Conservation (phyloP, 176 grass and related monocot genomes). For the Oryza brachyantha region DNA sequence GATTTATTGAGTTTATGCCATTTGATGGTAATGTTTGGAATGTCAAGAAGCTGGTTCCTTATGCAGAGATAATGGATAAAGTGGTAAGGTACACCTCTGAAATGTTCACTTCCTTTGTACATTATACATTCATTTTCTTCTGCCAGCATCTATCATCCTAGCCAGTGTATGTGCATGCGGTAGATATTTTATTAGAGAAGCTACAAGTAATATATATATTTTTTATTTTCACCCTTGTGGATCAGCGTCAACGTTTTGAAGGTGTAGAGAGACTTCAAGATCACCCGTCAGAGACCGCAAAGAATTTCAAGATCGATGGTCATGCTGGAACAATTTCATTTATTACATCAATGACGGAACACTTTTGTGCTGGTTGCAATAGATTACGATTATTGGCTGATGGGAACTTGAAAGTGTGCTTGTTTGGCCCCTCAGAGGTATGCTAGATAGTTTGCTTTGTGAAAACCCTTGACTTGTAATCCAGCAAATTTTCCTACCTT, state of each 20-base stretch:
- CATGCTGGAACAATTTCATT: slow-evolving; percentile 91
- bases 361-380: slow-evolving; percentile 97
- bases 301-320: slow-evolving; percentile 85
- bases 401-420: slow-evolving; percentile 96
- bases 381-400: slow-evolving; percentile 86
- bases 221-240: slow-evolving; percentile 12
- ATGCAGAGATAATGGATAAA: slow-evolving; percentile 91
- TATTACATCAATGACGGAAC: slow-evolving; percentile 97
- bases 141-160: neutral
- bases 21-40: slow-evolving; percentile 99
- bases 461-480: slow-evolving; percentile 4
- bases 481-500: neutral
- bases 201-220: slow-evolving; percentile 13
- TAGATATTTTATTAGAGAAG: slow-evolving; percentile 23
- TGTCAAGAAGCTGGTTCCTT: slow-evolving; percentile 87
- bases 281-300: slow-evolving; percentile 87
- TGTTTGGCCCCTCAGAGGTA: slow-evolving; percentile 98
- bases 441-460: neutral
- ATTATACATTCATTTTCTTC: neutral
- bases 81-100: slow-evolving; percentile 79
- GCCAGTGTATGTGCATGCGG: neutral
- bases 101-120: slow-evolving; percentile 5
- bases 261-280: slow-evolving; percentile 81
- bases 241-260: slow-evolving; percentile 62
- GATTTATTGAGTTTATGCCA: slow-evolving; percentile 99